Evolutionary conservation across 2,329 filamentous ascomycete species (phyloP).

Genomic region (Penicillium sclerotiorum): DNA sequence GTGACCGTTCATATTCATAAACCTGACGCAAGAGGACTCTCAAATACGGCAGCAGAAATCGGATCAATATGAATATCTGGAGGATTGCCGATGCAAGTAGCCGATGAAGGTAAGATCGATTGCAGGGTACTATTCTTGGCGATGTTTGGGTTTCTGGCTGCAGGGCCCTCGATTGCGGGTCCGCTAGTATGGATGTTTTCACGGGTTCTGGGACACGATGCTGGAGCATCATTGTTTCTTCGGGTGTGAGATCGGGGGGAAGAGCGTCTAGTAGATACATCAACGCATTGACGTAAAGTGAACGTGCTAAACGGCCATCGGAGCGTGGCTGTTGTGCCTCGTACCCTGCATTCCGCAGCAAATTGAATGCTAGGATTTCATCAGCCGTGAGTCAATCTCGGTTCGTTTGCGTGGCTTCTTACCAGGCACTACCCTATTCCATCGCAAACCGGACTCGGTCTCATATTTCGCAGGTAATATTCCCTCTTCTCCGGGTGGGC

Average conservation of each 20-base stretch:
- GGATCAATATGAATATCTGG: slow-evolving; percentile 61
- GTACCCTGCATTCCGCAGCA: slow-evolving; percentile 38
- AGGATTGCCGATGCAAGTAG: slow-evolving; percentile 60
- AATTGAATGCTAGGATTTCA: slow-evolving; percentile 33
- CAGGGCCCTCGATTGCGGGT: background rate
- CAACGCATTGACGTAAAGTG: slow-evolving; percentile 40
- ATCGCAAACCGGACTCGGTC: slow-evolving; percentile 34
- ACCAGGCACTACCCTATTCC: slow-evolving; percentile 41
- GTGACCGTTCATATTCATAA: slow-evolving; percentile 66
- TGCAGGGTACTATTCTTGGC: background rate
- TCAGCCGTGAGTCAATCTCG: background rate
- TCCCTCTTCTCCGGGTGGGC: slow-evolving; percentile 6
- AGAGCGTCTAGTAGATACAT: slow-evolving; percentile 42
- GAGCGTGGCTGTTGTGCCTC: slow-evolving; percentile 37
- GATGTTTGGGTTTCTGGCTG: background rate
- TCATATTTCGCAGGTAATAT: slow-evolving; percentile 29
- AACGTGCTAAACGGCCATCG: slow-evolving; percentile 36
- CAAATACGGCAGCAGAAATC: slow-evolving; percentile 65
- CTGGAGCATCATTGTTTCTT: slow-evolving; percentile 34
- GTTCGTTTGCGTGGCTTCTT: slow-evolving; percentile 8
- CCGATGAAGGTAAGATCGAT: slow-evolving; percentile 60
- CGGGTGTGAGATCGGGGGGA: slow-evolving; percentile 31
- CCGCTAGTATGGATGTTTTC: slow-evolving; percentile 17
- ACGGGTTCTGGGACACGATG: slow-evolving; percentile 29
- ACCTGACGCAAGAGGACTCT: slow-evolving; percentile 56